These are phyloP conservation scores for Elsinoe australis DNA, from an alignment of 2,329 filamentous ascomycete genomes.

Conservation along the genomic window DNA sequence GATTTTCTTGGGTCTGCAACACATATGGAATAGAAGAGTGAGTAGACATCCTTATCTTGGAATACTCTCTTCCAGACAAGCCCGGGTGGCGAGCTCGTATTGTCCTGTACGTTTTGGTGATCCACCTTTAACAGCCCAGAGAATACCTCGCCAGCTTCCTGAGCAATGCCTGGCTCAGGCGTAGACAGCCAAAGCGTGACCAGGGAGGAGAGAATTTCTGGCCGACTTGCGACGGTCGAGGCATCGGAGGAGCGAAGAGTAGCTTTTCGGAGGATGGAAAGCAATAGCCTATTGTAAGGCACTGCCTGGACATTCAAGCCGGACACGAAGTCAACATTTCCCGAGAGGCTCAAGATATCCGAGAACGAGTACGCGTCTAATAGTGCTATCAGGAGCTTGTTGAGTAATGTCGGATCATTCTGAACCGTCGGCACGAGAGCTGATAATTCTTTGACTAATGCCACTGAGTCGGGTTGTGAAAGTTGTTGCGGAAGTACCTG, in stretches of 20 bases:
- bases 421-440: conserved; percentile 46
- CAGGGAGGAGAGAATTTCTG: conserved; percentile 47
- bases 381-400: conserved; percentile 45
- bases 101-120: conserved; percentile 27
- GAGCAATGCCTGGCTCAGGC: conserved; percentile 47
- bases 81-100: conserved; percentile 30
- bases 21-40: conserved; percentile 49
- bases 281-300: conserved; percentile 49
- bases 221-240: conserved; percentile 50
- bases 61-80: conserved; percentile 57
- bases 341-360: conserved; percentile 42
- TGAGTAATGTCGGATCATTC: conserved; percentile 51
- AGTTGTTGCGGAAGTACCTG: conserved; percentile 38
- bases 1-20: conserved; percentile 36
- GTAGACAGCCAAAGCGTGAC: conserved; percentile 54
- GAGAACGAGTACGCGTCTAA: conserved; percentile 44
- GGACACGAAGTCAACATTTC: conserved; percentile 46
- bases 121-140: conserved; percentile 47
- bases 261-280: conserved; percentile 52
- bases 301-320: conserved; percentile 44
- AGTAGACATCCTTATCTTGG: conserved; percentile 52
- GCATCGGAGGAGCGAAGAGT: conserved; percentile 45
- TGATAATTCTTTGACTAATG: conserved; percentile 41
- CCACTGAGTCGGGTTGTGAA: conserved; percentile 26
- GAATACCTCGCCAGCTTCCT: conserved; percentile 47